Conservation (phyloP, 192 early-diverging fungal species). For the Pilobolus umbonatus region DNA sequence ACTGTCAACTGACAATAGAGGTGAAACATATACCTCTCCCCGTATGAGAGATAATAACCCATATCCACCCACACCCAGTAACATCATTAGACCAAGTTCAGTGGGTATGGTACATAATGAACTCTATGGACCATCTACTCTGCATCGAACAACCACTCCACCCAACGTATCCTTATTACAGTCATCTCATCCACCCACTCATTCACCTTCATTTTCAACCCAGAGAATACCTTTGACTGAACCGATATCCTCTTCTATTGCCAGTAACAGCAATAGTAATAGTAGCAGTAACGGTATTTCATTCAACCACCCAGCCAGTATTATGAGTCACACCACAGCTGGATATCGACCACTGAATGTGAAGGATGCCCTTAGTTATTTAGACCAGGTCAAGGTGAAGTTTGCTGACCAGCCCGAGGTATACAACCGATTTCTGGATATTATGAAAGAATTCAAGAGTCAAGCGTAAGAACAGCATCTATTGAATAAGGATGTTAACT, state of each 20-base stretch:
- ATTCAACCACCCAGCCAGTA: background rate
- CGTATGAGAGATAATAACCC: background rate
- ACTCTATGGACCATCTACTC: background rate
- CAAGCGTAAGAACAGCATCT: conserved; percentile 60
- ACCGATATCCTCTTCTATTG: background rate
- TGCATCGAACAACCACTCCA: background rate
- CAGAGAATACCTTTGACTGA: background rate
- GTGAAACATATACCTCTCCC: too few relatives aligned
- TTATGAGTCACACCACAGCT: background rate
- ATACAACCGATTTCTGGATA: conserved; percentile 95
- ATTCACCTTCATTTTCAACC: background rate
- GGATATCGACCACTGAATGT: conserved; percentile 70
- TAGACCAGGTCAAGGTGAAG: conserved; percentile 92
- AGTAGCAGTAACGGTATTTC: background rate
- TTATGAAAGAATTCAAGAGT: conserved; percentile 99
- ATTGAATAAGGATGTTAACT: conserved; percentile 5
- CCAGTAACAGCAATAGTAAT: background rate
- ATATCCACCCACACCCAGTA: background rate
- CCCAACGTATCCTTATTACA: background rate
- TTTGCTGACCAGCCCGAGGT: conserved; percentile 91
- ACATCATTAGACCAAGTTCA: background rate
- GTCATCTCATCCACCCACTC: background rate
- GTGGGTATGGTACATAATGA: background rate
- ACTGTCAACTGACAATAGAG: too few relatives aligned
- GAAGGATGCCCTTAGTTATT: conserved; percentile 89